Base-by-base conservation (phyloP, 2,329 filamentous ascomycete genomes). In the Anisogramma anomala region DNA sequence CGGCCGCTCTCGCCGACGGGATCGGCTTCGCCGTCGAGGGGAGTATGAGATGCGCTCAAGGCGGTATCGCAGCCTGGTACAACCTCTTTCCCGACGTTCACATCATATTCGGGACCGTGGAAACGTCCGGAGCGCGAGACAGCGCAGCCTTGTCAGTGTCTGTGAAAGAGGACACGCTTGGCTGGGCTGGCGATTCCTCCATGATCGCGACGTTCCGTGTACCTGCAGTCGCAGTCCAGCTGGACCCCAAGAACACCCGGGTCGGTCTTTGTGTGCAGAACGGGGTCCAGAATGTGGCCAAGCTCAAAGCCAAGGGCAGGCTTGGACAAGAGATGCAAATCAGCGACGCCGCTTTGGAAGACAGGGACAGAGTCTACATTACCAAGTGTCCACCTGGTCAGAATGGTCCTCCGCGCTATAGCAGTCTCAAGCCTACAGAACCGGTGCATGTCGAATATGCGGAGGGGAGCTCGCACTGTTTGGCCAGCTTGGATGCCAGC, bases 161-260 rank as follows among this genome's bases (percentile, higher is more conserved):
- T 0, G 44, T 68, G 3, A 47, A 56, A 4, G 54, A 60, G 13
- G 64, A 68, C 34, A 41, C 48, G 5, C 44, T 48, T 13, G 58
- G 58, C 11, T 67, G 61, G 63, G 43, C 49, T 0, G 64, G 65
- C 7, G 46, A 51, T 0, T 60, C 63, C 4, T 49, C 63, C 1
- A 49, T 71, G 14, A 42, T 68, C 32, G 61, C 55, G 3, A 63
- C 64, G 0, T 68, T 67, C 49, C 59, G 62, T 18, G 60, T 62
- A 3, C 58, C 65, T 3, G 53, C 63, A 1, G 49, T 51, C 3
- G 45, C 53, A 1, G 50, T 68, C 0, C 58, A 62, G 31, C 41
- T 54, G 4, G 57, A 64, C 27, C 56, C 56, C 4, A 49, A 51
- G 23, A 53, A 51, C 3, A 49, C 54, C 1, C 40, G 50, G 7